Percentiles rank a stretch among this genome's conserved stretches.
Evolutionary conservation across 345 rosid genomes (phyloP).

Genomic region (Eucalyptus coolabah): DNA sequence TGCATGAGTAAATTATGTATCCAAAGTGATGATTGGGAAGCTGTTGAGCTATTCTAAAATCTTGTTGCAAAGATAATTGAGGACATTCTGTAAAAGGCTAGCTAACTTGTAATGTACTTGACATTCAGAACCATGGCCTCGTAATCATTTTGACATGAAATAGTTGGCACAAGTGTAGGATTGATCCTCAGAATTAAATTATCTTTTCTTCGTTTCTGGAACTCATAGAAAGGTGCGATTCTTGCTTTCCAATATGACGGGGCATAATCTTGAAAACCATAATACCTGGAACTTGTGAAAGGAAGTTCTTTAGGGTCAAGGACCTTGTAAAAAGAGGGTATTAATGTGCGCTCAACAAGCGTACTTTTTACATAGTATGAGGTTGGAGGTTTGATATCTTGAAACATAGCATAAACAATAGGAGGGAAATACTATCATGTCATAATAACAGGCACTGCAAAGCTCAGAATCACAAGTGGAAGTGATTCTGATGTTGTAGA

Average conservation of each 20-base stretch:
- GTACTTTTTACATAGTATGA: not conserved
- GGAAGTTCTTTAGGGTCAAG: not conserved
- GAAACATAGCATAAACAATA: not conserved
- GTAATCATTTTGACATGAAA: not conserved
- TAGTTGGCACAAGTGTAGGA: not conserved
- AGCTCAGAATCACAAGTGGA: not conserved
- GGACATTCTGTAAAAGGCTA: too few species aligned
- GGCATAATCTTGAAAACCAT: not conserved
- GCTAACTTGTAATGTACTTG: not conserved
- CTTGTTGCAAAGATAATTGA: not conserved
- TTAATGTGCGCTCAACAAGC: not conserved
- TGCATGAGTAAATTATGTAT: not conserved
- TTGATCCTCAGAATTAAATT: not conserved
- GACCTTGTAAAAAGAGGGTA: not conserved
- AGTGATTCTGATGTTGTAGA: not conserved
- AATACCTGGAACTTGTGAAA: not conserved
- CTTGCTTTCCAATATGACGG: not conserved
- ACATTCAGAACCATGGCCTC: not conserved
- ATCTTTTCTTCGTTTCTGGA: not conserved
- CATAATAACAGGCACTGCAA: not conserved
- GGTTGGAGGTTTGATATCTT: not conserved
- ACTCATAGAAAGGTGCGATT: not conserved
- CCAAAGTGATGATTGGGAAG: not conserved
- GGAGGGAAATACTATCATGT: not conserved
- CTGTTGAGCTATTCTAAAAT: not conserved